Evolutionary conservation across 345 rosid genomes (phyloP).

Genomic region (Heritiera fomes): DNA sequence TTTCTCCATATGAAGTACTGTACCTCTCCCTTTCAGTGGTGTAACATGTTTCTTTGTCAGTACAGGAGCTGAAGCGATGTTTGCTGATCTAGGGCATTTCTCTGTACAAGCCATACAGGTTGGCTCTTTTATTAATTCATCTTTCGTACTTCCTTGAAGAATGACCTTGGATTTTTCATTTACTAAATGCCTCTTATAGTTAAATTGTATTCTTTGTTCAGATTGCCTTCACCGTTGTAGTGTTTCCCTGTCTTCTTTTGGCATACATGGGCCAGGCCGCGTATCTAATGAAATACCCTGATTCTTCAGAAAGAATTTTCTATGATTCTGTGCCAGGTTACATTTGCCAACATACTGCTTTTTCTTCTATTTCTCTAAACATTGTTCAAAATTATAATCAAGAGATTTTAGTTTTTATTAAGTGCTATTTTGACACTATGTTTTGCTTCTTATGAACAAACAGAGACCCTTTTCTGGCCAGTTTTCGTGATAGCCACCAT

Average conservation of each 20-base stretch:
- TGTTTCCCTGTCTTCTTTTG: constrained; percentile 92
- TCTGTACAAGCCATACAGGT: constrained; percentile 91
- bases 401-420: neutral
- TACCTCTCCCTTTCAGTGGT: neutral
- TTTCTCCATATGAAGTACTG: constrained; percentile 4
- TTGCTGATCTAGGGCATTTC: constrained; percentile 97
- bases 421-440: constrained; percentile 3
- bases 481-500: constrained; percentile 78
- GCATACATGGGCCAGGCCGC: constrained; percentile 99
- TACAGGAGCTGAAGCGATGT: constrained; percentile 98
- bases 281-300: constrained; percentile 66
- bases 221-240: constrained; percentile 82
- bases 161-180: constrained; percentile 4
- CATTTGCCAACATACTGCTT: constrained; percentile 4
- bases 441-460: constrained; percentile 28
- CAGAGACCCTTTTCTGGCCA: constrained; percentile 90
- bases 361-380: neutral
- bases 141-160: constrained; percentile 20
- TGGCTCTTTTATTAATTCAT: constrained; percentile 13
- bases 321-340: constrained; percentile 93
- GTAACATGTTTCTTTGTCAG: constrained; percentile 11
- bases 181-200: neutral
- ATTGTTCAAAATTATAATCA: neutral
- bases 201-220: constrained; percentile 32
- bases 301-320: constrained; percentile 63